phyloP scores from a whole-genome alignment of 2,329 filamentous ascomycete species.

The Aplosporella prunicola region DNA sequence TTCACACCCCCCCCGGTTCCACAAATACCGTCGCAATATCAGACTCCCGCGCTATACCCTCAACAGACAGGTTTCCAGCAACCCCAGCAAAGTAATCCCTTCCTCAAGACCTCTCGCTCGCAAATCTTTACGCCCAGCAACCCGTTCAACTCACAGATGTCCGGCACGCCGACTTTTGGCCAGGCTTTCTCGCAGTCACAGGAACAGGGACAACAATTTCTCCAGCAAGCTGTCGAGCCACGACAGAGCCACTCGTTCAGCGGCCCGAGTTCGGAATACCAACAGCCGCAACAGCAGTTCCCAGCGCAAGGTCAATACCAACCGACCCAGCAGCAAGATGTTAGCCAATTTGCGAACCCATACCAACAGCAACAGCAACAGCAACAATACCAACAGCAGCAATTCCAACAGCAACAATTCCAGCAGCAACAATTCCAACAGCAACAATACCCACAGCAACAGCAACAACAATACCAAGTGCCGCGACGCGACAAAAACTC shows the following conservation, averaged over 20 bases:
- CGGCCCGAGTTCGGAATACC: conserved; percentile 11
- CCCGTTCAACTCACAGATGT: conserved; percentile 25
- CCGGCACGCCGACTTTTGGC: conserved; percentile 20
- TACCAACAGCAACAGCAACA: conserved; percentile 27
- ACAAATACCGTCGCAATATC: conserved; percentile 28
- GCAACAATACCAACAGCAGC: conserved; percentile 23
- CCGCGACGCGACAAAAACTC: conserved; percentile 56
- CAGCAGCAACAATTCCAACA: conserved; percentile 20
- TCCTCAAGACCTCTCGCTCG: conserved; percentile 33
- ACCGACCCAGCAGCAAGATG: conserved; percentile 21
- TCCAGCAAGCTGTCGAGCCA: conserved; percentile 12
- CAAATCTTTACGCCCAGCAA: conserved; percentile 35
- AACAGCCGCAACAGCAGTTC: conserved; percentile 11
- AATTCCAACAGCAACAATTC: conserved; percentile 17
- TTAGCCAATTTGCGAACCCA: conserved; percentile 23
- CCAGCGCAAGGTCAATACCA: conserved; percentile 10
- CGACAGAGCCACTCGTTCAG: too few relatives aligned
- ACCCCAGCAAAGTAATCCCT: conserved; percentile 30
- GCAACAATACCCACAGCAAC: conserved; percentile 28
- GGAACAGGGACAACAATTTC: conserved; percentile 14
- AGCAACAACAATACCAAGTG: conserved; percentile 19
- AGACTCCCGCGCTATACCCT: conserved; percentile 16
- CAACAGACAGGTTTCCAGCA: conserved; percentile 24
- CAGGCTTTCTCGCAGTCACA: conserved; percentile 30
- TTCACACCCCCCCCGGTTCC: conserved; percentile 34